Evolutionary conservation across 148 eudicot genomes (phyloP), one percentile per base, ranked within the genome.

Genomic region (Simmondsia chinensis): DNA sequence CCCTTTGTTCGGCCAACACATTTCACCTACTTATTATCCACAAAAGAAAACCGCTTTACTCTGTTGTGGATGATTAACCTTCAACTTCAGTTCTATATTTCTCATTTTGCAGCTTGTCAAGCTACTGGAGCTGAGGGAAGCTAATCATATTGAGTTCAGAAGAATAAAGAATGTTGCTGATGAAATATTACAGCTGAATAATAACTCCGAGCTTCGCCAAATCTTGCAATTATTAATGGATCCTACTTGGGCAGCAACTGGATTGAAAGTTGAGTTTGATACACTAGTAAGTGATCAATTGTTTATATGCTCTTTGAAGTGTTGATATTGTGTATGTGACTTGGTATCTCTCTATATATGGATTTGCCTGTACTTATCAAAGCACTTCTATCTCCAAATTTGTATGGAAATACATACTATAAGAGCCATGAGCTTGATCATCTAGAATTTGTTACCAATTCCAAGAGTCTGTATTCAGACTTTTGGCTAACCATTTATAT

Each of bases 71-170:
- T 15, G 31, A 35, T 20, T 14, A 30, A 30, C 7, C 14, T 30
- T 22, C 11, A 26, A 34, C 2, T 46, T 30, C 32, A 15, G 30
- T 31, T 60, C 39, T 49, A 30, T 16, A 43, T 47, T 31, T 69
- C 18, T 55, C 39, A 39, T 45, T n/a, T 20, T 74, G 59, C 93
- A 91, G 97, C 88, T 91, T 46, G 97, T 91, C 59, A 91, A 91
- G 73, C 77, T 91, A 52, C 94, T 91, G 59, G 97, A 91, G 72
- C 72, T 75, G 63, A 79, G 86, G 74, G 97, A 91, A 72, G 91
- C 89, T 41, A 91, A 85, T 76, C 97, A 91, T 68, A 66, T 91
- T 26, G 97, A 91, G 66, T 85, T 91, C 46, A 69, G 85, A 74
- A 82, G 83, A 68, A 91, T 91, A 61, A 91, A 82, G 57, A 70